Evolutionary conservation across 306 rosid genomes (phyloP).

Genomic region (Ceratonia siliqua): DNA sequence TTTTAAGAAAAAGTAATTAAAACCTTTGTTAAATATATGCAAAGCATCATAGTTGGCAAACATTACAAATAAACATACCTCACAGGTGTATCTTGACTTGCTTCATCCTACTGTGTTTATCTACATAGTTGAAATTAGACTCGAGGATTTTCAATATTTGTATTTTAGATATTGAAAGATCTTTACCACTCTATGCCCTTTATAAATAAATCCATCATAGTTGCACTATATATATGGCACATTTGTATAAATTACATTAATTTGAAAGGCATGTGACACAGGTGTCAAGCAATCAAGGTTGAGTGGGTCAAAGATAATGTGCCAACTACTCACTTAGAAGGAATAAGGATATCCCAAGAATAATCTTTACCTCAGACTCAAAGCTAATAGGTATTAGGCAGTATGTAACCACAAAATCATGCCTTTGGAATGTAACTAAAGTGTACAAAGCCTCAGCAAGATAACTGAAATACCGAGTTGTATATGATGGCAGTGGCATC

Average conservation of each 20-base stretch:
- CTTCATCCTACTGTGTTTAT: not conserved
- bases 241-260: not conserved
- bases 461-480: conserved; percentile 57
- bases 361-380: not conserved
- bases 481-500: conserved; percentile 78
- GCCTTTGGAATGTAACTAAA: conserved; percentile 20
- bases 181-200: not conserved
- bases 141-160: not conserved
- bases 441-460: conserved; percentile 21
- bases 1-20: too few species aligned
- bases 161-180: not conserved
- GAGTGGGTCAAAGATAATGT: not conserved
- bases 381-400: not conserved
- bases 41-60: too few species aligned
- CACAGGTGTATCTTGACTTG: not conserved
- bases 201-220: not conserved
- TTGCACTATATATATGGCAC: not conserved
- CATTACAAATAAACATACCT: too few species aligned
- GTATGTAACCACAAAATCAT: not conserved
- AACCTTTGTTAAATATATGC: too few species aligned
- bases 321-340: not conserved
- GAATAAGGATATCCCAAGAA: not conserved
- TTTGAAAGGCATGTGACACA: not conserved
- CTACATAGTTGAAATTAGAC: not conserved
- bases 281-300: not conserved